phyloP scores from a whole-genome alignment of 1,139 yeast genomes.

The Blastobotrys aristatus region DNA sequence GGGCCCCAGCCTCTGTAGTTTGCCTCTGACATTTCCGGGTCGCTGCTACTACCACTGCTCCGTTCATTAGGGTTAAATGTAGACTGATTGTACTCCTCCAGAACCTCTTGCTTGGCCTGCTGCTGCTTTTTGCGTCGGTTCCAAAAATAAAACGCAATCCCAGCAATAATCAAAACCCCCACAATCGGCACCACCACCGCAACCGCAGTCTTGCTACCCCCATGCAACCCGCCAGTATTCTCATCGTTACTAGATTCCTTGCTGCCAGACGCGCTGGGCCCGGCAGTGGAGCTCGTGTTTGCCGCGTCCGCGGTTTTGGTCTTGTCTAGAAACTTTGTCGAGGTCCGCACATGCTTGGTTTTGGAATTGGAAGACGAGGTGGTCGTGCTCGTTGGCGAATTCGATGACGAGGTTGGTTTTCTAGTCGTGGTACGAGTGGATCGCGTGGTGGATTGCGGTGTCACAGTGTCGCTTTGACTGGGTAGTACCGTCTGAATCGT shows the following conservation, averaged over 20 bases:
- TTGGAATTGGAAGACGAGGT: background rate
- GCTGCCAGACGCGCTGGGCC: background rate
- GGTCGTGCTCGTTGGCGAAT: background rate
- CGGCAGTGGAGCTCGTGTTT: background rate
- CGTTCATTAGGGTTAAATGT: constrained; percentile 7
- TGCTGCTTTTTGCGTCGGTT: constrained; percentile 9
- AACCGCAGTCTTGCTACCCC: constrained; percentile 18
- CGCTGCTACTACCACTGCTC: background rate
- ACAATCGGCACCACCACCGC: constrained; percentile 20
- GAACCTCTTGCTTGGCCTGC: background rate
- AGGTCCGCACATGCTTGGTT: background rate
- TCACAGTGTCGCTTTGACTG: background rate
- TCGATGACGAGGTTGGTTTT: background rate
- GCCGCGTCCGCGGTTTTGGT: background rate
- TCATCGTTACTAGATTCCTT: background rate
- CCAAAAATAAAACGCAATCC: constrained; percentile 10
- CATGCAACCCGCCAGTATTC: constrained; percentile 13
- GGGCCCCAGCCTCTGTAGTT: constrained; percentile 16
- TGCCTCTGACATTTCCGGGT: constrained; percentile 7
- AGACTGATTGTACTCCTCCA: constrained; percentile 10
- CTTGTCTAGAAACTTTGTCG: background rate
- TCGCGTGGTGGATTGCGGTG: background rate
- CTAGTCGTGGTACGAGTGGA: constrained; percentile 1
- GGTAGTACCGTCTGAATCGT: constrained; percentile 4
- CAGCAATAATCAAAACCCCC: constrained; percentile 12